Conservation (phyloP, 2,329 filamentous ascomycete species). For the Botrytis squamosa region DNA sequence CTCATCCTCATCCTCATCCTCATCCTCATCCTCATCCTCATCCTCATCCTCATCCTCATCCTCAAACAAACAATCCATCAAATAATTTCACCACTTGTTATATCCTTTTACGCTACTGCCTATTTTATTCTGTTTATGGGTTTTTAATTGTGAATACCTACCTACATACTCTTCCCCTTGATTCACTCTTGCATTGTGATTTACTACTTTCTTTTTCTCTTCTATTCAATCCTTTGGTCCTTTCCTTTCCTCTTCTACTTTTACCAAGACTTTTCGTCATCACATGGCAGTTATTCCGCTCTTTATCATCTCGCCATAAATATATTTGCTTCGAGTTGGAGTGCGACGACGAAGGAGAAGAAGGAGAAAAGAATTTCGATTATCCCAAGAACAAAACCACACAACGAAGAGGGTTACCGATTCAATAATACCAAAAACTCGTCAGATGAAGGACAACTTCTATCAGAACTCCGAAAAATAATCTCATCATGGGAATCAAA, state of each 20-base stretch:
- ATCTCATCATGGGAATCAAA: neutral
- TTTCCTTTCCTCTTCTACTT: neutral
- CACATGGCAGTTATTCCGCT: neutral
- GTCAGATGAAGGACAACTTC: neutral
- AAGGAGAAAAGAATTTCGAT: too few relatives aligned
- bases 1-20: neutral
- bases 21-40: neutral
- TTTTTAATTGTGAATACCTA: neutral
- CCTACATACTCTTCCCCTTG: neutral
- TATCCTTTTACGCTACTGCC: too few relatives aligned
- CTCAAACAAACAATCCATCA: neutral
- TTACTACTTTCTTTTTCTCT: neutral
- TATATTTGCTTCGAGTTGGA: neutral
- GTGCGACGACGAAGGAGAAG: neutral
- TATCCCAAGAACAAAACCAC: neutral
- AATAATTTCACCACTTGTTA: neutral
- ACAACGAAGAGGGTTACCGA: neutral
- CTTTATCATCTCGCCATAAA: neutral
- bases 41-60: neutral
- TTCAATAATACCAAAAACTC: neutral
- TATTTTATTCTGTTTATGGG: neutral
- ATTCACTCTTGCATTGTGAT: neutral
- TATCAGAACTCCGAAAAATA: neutral
- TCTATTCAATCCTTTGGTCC: neutral
- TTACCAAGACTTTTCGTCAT: neutral